Base-by-base conservation (phyloP, 2,329 filamentous ascomycete species). In the Alternaria ethzedia region DNA sequence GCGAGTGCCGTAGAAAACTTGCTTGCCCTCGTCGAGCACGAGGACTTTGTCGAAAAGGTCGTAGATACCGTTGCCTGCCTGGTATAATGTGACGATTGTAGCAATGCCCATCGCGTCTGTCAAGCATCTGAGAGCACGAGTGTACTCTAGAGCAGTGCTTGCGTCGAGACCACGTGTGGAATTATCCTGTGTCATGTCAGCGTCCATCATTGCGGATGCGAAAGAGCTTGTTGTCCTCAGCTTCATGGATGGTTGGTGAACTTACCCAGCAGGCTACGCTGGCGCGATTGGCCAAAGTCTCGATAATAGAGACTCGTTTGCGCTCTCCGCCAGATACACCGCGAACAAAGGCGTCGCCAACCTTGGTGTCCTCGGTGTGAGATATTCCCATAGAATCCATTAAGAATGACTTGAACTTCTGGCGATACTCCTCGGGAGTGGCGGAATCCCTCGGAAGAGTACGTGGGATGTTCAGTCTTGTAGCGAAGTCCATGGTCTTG, bases 1-100 rank as follows among this genome's bases (percentile, higher is more conserved):
- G 0, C 86, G 86, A 0, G 86, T 85, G 0, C 92, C 92, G 66
- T 89, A 94, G 81, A 88, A 95, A 64, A 94, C 92, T 74, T 94
- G 87, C 1, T 89, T 86, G 5, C 92, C 92, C 72, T 93, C 89
- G 70, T 94, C 92, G 0, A 94, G 81, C 0, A 95, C 88, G 0
- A 89, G 84, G 0, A 88, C 87, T 74, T 93, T 93, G 79, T 94
- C 91, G 70, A 94, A 94, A 5, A 72, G 64, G 55, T 89, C 84
- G 70, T 89, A 89, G 45, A 89, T 81, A 1, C 78, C 78, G 56
- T 84, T 81, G 41, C 76, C 76, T 11, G 82, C 82, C 61, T 84
- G 82, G 67, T 89, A 89, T 17, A 89, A 83, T 0, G 87, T 86
- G 15, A 88, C 84, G 17, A 84, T 82, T 52, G 84, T 84, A 5